These are phyloP conservation scores for Pseudocercospora musae DNA, from an alignment of 2,329 filamentous ascomycete genomes.

Conservation along the genomic window DNA sequence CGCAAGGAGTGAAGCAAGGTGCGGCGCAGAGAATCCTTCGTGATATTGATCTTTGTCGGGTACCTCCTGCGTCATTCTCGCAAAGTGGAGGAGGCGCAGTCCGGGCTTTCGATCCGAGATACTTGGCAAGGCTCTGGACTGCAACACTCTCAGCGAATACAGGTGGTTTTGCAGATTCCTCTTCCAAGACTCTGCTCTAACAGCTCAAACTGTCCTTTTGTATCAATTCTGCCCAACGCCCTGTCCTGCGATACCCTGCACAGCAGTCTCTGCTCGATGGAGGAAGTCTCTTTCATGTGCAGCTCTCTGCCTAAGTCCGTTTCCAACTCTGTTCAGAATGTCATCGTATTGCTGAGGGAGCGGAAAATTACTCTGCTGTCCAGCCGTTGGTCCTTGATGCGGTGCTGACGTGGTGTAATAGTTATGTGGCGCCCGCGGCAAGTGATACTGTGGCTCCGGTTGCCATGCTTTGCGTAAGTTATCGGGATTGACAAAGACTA, in stretches of 20 bases:
- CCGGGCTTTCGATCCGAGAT: not conserved
- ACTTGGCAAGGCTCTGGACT: not conserved
- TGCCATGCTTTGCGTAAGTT: not conserved
- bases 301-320: not conserved
- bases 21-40: not conserved
- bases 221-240: not conserved
- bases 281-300: not conserved
- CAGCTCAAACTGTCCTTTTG: not conserved
- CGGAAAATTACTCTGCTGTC: not conserved
- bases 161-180: not conserved
- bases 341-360: not conserved
- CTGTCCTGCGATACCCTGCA: not conserved
- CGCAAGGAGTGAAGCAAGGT: not conserved
- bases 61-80: not conserved
- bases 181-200: not conserved
- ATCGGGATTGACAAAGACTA: not conserved
- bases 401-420: not conserved
- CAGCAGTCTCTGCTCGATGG: not conserved
- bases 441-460: not conserved
- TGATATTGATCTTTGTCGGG: not conserved
- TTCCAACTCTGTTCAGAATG: not conserved
- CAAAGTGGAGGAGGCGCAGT: not conserved
- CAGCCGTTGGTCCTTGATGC: not conserved
- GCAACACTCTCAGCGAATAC: not conserved
- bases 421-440: not conserved